Evolutionary conservation across 345 rosid genomes (phyloP).

Genomic region (Chamaenerion angustifolium): DNA sequence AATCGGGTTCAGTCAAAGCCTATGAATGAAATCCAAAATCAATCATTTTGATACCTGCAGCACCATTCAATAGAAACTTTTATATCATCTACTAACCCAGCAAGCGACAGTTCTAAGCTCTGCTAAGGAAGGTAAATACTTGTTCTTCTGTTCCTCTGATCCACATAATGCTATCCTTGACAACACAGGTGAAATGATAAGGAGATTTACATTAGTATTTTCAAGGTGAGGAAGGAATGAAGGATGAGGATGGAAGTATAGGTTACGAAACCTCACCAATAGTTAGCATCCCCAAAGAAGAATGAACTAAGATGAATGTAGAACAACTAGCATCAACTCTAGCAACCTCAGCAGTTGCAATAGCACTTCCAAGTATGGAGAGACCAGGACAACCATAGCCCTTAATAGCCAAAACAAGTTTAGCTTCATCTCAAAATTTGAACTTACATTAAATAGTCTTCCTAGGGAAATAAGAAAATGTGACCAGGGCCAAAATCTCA

Average conservation of each 20-base stretch:
- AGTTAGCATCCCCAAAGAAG: constrained; percentile 90
- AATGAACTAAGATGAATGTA: constrained; percentile 80
- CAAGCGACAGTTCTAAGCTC: constrained; percentile 51
- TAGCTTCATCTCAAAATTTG: constrained; percentile 6
- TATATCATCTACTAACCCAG: constrained; percentile 48
- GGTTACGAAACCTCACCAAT: constrained; percentile 36
- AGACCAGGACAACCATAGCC: constrained; percentile 94
- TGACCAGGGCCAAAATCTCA: too few species aligned
- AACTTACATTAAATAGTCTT: not conserved
- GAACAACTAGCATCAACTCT: constrained; percentile 96
- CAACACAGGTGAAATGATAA: constrained; percentile 12
- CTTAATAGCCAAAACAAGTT: constrained; percentile 24
- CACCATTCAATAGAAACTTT: not conserved
- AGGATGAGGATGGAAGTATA: constrained; percentile 1
- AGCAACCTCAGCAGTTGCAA: constrained; percentile 62
- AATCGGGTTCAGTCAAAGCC: constrained; percentile 94
- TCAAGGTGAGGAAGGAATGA: not conserved
- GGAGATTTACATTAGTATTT: not conserved
- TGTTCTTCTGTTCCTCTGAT: constrained; percentile 76
- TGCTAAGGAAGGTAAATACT: constrained; percentile 79
- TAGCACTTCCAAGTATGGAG: constrained; percentile 57
- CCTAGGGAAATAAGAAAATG: not conserved
- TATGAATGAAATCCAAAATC: constrained; percentile 11
- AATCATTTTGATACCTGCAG: not conserved
- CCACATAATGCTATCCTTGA: constrained; percentile 74